A percentile compares a stretch with the other conserved stretches of the same genome.
Conservation (phyloP, 192 early-diverging fungal genomes). For the Coemansia sp. region DNA sequence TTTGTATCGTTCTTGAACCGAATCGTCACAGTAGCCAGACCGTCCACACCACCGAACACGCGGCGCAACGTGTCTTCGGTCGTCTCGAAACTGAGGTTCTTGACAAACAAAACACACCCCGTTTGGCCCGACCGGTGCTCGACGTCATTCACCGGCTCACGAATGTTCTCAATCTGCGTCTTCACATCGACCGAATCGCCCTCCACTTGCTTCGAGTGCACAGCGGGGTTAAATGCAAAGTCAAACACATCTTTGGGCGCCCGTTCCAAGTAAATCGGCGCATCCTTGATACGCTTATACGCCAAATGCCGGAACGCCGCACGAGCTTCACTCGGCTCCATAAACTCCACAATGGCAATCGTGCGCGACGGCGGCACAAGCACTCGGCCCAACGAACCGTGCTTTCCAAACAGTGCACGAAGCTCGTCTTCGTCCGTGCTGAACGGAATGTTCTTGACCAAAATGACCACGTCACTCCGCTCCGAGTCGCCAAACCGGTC, state of each 20-base stretch:
- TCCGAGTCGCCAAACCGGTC: conserved; percentile 75
- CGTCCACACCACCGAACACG: conserved; percentile 72
- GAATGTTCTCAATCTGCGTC: conserved; percentile 46
- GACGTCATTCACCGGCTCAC: conserved; percentile 49
- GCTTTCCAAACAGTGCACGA: conserved; percentile 73
- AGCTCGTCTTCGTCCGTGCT: conserved; percentile 81
- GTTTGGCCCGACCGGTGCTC: conserved; percentile 26
- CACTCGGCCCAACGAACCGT: conserved; percentile 87
- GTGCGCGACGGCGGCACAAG: conserved; percentile 89
- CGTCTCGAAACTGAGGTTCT: conserved; percentile 92
- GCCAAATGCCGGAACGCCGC: conserved; percentile 84
- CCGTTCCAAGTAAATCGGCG: conserved; percentile 90
- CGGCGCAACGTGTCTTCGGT: conserved; percentile 73
- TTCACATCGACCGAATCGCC: conserved; percentile 38
- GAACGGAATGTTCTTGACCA: conserved; percentile 94
- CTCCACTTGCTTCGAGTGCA: conserved; percentile 29
- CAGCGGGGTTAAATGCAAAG: conserved; percentile 40
- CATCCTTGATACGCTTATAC: conserved; percentile 86
- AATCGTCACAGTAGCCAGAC: conserved; percentile 77
- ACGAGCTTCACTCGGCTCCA: conserved; percentile 86
- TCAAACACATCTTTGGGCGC: conserved; percentile 86
- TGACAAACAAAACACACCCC: conserved; percentile 87
- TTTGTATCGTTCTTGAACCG: conserved; percentile 85
- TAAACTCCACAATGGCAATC: conserved; percentile 91
- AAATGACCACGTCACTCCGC: conserved; percentile 83